A percentile compares a stretch with the other conserved stretches of the same genome.
These are phyloP conservation scores for Fraxinus anomala DNA, from an alignment of 257 asterid genomes.

Conservation along the genomic window DNA sequence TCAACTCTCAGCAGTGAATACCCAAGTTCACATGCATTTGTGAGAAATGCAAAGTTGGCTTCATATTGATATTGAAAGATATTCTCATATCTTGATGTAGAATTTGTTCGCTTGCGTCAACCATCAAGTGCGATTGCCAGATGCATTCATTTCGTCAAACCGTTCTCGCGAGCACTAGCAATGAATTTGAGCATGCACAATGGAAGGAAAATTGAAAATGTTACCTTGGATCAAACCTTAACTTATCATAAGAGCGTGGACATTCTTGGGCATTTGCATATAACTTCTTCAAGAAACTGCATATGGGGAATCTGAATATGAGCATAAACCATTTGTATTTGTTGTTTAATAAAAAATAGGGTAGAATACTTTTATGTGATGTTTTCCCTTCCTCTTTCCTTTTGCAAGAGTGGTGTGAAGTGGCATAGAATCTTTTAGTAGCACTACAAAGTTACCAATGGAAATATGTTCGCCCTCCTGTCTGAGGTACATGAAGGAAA, in stretches of 20 bases:
- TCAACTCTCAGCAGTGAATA: neutral
- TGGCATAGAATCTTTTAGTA: conserved; percentile 9
- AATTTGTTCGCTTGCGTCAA: conserved; percentile 1
- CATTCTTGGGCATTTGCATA: conserved; percentile 70
- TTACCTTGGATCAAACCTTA: conserved; percentile 89
- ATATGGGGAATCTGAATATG: conserved; percentile 16
- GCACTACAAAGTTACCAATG: conserved; percentile 56
- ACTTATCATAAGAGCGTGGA: conserved; percentile 96
- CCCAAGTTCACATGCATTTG: conserved; percentile 8
- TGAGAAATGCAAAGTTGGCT: neutral
- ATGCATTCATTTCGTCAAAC: conserved; percentile 17
- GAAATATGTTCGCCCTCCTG: conserved; percentile 94
- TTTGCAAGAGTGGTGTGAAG: conserved; percentile 3
- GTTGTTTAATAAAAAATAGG: neutral
- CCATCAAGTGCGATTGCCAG: neutral
- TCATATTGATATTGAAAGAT: conserved; percentile 12
- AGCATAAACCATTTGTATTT: conserved; percentile 24
- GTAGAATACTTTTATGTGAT: conserved; percentile 8
- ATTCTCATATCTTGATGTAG: neutral
- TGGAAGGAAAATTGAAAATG: conserved; percentile 8
- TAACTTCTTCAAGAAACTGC: conserved; percentile 85
- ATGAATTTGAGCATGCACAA: neutral
- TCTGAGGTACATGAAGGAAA: conserved; percentile 95
- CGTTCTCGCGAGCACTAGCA: conserved; percentile 15
- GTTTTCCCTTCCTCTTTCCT: neutral